Percentiles rank a stretch among this genome's conserved stretches.
phyloP scores from a whole-genome alignment of 2,329 filamentous ascomycete species.

The Phialophora expanda region DNA sequence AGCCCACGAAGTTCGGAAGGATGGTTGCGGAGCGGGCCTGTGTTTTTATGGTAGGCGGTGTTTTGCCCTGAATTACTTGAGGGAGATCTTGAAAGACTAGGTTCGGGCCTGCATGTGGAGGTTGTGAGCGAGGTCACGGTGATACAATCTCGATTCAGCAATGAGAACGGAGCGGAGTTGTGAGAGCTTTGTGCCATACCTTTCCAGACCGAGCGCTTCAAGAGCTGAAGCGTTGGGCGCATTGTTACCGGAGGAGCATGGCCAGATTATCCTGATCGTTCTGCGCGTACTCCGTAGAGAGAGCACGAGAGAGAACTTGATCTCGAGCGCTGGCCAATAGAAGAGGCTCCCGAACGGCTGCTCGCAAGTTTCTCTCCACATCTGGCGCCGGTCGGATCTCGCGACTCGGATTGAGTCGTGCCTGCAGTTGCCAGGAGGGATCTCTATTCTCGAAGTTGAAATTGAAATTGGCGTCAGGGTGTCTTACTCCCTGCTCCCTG shows the following conservation, averaged over 20 bases:
- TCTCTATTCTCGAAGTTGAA: background rate
- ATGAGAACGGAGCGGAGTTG: background rate
- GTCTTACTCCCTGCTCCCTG: conserved; percentile 8
- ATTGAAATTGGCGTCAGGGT: background rate
- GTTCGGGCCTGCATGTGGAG: conserved; percentile 32
- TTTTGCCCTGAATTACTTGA: conserved; percentile 65
- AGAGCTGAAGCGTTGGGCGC: conserved; percentile 70
- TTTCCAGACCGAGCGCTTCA: conserved; percentile 86
- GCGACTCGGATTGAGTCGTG: conserved; percentile 21
- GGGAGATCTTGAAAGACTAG: conserved; percentile 50
- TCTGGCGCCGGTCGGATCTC: conserved; percentile 2
- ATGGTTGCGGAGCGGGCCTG: conserved; percentile 88
- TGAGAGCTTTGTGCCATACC: conserved; percentile 55
- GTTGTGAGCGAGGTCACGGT: conserved; percentile 33
- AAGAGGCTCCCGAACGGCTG: background rate
- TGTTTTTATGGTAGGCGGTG: conserved; percentile 72
- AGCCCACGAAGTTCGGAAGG: conserved; percentile 86
- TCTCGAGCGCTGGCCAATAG: conserved; percentile 20
- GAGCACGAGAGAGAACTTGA: background rate
- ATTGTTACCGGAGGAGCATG: conserved; percentile 51
- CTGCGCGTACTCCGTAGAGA: background rate
- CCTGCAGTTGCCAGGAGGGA: conserved; percentile 20
- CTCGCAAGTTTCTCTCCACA: conserved; percentile 22
- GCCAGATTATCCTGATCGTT: conserved; percentile 2
- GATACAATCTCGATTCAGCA: background rate